Base-by-base conservation (phyloP, 2,329 filamentous ascomycete genomes). In the Botrytis elliptica region DNA sequence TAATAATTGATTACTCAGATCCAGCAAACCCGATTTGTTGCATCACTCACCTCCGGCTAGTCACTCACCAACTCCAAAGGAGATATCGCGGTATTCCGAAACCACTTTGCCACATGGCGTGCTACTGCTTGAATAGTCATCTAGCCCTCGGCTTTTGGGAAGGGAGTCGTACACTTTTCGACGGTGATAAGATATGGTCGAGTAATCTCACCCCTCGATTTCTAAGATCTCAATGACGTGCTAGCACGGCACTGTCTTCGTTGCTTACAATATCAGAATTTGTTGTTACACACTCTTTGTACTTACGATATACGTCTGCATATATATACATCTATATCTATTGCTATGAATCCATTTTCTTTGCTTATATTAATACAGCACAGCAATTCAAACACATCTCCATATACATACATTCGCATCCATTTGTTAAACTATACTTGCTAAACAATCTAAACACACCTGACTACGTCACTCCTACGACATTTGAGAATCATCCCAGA, bases 171-270 rank as follows among this genome's bases (percentile, higher is more conserved):
- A 29, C 33, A 29, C 14, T 38, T 42, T 68, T 33, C 25, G 10
- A 9, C 65, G 65, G 66, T 33, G 49, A 68, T 68, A 68, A 68
- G 66, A 20, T 12, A 16, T 22, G 16, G 9, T 29, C 36, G 25
- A 67, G 22, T 67, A 68, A 68, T 42, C 49, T 7, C 42, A 12
- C 25, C 57, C 63, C 57, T 72, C 40, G 63, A 74, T 74, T 74
- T 74, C 64, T 63, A 74, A 74, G 49, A 44, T 40, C 36, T 20
- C 22, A 38, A 73, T 73, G 70, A 73, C 73, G 73, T 74, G 62
- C 29, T 52, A 33, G 18, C 63, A 52, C 33, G 29, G 18, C 29
- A 55, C 9, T 44, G 38, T 52, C 44, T 60, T 60, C 20, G 22
- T 46, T 44, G 29, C 57, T 64, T 60, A 64, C 46, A 44, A 63